phyloP scores from a whole-genome alignment of 2,329 filamentous ascomycete genomes.

The Elsinoe necatrix region DNA sequence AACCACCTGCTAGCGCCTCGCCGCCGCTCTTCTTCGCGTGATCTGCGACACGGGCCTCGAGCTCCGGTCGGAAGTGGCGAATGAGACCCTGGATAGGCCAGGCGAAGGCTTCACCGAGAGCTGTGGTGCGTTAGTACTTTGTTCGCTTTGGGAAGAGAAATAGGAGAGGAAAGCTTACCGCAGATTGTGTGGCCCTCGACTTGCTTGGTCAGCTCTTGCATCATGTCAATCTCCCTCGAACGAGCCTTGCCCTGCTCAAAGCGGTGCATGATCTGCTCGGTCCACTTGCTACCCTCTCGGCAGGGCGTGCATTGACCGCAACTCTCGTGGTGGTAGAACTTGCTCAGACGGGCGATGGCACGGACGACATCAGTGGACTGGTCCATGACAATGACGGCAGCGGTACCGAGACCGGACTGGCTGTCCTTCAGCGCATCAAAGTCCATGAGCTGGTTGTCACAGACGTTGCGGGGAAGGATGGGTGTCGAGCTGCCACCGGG shows the following conservation, averaged over 20 bases:
- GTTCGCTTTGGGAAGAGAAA: neutral
- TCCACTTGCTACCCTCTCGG: constrained; percentile 98
- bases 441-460: constrained; percentile 96
- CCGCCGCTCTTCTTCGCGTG: constrained; percentile 67
- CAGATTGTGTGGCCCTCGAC: constrained; percentile 99
- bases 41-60: constrained; percentile 82
- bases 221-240: constrained; percentile 94
- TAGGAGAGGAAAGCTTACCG: constrained; percentile 37
- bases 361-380: constrained; percentile 94
- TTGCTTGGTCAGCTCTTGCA: constrained; percentile 98
- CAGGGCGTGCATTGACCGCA: constrained; percentile 99
- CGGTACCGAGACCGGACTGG: constrained; percentile 93
- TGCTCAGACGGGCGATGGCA: constrained; percentile 82
- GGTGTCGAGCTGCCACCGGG: constrained; percentile 95
- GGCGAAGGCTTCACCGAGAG: constrained; percentile 92
- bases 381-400: constrained; percentile 98
- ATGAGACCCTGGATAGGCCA: constrained; percentile 98
- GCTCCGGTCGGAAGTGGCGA: constrained; percentile 92
- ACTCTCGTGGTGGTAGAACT: constrained; percentile 97
- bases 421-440: constrained; percentile 97
- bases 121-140: neutral
- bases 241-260: constrained; percentile 87
- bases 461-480: constrained; percentile 80
- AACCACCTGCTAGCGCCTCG: constrained; percentile 73
- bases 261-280: constrained; percentile 95